phyloP scores from a whole-genome alignment of 2,329 filamentous ascomycete genomes.

The Sporothrix mexicana region DNA sequence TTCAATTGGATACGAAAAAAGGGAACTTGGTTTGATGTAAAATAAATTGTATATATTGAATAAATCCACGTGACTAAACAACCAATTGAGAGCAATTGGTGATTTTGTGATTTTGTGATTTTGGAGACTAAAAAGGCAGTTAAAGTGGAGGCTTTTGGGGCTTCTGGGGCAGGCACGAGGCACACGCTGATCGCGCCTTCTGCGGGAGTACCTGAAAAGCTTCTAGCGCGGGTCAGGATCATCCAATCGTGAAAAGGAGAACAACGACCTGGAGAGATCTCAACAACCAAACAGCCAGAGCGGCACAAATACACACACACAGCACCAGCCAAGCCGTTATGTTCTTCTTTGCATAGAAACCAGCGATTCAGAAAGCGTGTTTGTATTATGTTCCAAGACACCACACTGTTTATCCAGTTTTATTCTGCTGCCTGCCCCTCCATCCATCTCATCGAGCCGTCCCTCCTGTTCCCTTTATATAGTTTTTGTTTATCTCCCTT shows the following conservation, averaged over 20 bases:
- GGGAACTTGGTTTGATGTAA: not conserved
- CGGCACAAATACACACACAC: not conserved
- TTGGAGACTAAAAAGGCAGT: not conserved
- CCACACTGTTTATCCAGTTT: not conserved
- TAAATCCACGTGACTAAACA: conserved; percentile 4
- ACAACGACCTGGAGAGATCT: not conserved
- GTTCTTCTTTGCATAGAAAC: not conserved
- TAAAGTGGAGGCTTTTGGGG: not conserved
- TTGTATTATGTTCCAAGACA: not conserved
- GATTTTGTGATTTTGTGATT: too few relatives aligned
- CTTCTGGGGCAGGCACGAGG: not conserved
- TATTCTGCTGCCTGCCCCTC: conserved; percentile 24
- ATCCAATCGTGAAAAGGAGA: conserved; percentile 6
- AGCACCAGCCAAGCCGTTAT: too few relatives aligned
- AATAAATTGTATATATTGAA: conserved; percentile 25
- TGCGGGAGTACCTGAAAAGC: not conserved
- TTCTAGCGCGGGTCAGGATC: not conserved
- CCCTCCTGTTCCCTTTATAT: not conserved
- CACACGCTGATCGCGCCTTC: not conserved
- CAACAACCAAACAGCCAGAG: not conserved
- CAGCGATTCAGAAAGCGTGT: not conserved
- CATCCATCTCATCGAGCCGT: not conserved
- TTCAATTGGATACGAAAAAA: not conserved
- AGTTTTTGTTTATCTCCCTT: too few relatives aligned
- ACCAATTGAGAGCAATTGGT: not conserved